A percentile compares a stretch with the other conserved stretches of the same genome.
Evolutionary conservation across 257 asterid species (phyloP).

Genomic region (Asclepias syriaca): DNA sequence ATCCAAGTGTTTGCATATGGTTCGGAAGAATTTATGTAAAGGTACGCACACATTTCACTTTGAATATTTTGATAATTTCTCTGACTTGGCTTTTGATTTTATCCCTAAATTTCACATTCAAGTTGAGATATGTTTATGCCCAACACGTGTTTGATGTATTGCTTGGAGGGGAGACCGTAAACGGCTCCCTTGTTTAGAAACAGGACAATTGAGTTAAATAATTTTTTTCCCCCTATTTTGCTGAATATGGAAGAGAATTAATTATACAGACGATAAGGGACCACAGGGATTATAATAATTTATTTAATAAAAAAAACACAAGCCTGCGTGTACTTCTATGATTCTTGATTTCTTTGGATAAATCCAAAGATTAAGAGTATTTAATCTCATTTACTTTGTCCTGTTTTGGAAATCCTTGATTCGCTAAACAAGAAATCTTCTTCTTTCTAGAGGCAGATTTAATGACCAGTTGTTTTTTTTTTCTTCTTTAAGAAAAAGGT

Average conservation of each 20-base stretch:
- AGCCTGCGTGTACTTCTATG: slow-evolving; percentile 29
- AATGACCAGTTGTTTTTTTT: neutral
- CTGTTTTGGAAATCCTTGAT: neutral
- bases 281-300: slow-evolving; percentile 15
- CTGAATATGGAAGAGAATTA: slow-evolving; percentile 19
- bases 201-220: neutral
- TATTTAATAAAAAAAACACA: slow-evolving; percentile 2
- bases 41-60: neutral
- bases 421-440: neutral
- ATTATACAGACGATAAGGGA: slow-evolving; percentile 9
- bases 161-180: neutral
- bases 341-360: slow-evolving; percentile 12
- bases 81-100: neutral
- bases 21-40: neutral
- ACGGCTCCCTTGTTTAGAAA: neutral
- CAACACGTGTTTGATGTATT: slow-evolving; percentile 24
- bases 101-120: neutral
- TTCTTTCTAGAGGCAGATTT: neutral
- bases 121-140: neutral
- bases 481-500: neutral
- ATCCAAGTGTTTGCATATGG: neutral
- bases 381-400: slow-evolving; percentile 12
- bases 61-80: neutral
- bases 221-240: neutral
- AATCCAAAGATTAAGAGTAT: neutral